These are phyloP conservation scores for Pyronema domesticum DNA, from an alignment of 495 filamentous ascomycete genomes.

Conservation along the genomic window DNA sequence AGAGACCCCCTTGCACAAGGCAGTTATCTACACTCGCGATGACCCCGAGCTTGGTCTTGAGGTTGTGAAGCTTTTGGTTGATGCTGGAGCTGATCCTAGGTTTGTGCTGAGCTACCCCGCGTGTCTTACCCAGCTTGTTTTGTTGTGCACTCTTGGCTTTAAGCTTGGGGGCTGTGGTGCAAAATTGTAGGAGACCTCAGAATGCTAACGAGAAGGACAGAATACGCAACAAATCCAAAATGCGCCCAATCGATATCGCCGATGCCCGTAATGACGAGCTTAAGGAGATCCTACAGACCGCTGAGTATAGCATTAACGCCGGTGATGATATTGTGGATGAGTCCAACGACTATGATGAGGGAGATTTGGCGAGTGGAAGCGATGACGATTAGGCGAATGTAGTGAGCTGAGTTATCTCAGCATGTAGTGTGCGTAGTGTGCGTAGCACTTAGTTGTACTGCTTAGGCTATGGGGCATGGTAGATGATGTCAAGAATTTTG, in stretches of 20 bases:
- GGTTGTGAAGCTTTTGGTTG: conserved; percentile 76
- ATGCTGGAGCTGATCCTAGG: conserved; percentile 70
- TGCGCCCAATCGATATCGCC: conserved; percentile 50
- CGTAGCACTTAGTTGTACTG: too few relatives aligned
- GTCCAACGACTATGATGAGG: conserved; percentile 19
- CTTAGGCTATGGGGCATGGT: too few relatives aligned
- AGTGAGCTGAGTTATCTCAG: too few relatives aligned
- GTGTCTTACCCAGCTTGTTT: not conserved
- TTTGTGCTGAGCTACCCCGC: conserved; percentile 21
- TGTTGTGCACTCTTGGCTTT: too few relatives aligned
- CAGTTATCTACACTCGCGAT: conserved; percentile 66
- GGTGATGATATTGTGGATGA: conserved; percentile 21
- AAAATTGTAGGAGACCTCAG: not conserved
- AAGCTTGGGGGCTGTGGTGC: not conserved
- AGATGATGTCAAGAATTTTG: too few relatives aligned
- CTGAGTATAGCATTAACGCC: conserved; percentile 44
- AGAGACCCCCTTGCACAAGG: conserved; percentile 80
- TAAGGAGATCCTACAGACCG: conserved; percentile 48
- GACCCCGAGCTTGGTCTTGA: conserved; percentile 46
- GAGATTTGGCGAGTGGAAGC: conserved; percentile 18
- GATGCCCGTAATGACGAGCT: conserved; percentile 56
- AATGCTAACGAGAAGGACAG: conserved; percentile 17
- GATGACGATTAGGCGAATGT: conserved; percentile 11
- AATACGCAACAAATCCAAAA: conserved; percentile 51
- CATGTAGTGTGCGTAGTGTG: too few relatives aligned